These are phyloP conservation scores for Mycogone perniciosa DNA, from an alignment of 2,329 filamentous ascomycete species.

Conservation along the genomic window DNA sequence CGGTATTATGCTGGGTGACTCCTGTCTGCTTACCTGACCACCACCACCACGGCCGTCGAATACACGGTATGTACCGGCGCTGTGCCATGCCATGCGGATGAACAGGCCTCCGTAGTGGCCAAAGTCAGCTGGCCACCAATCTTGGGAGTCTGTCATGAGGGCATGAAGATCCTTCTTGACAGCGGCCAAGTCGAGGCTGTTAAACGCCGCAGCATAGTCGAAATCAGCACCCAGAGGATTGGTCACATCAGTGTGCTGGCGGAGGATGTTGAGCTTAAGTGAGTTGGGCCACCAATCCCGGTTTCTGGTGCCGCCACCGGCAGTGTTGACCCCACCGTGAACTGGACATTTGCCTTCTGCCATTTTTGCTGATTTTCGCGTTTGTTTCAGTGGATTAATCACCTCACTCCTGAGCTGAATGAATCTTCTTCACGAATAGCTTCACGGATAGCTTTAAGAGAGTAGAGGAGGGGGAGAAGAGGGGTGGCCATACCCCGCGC, in stretches of 20 bases:
- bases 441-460: background rate
- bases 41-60: slow-evolving; percentile 69
- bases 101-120: slow-evolving; percentile 77
- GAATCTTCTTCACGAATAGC: background rate
- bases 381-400: background rate
- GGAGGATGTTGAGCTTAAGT: slow-evolving; percentile 64
- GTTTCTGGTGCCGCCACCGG: slow-evolving; percentile 61
- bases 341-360: slow-evolving; percentile 28
- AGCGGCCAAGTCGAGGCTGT: slow-evolving; percentile 48
- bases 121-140: slow-evolving; percentile 78
- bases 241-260: slow-evolving; percentile 58
- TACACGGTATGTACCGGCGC: slow-evolving; percentile 62
- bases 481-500: background rate
- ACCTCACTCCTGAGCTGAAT: no score
- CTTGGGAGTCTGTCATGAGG: slow-evolving; percentile 72
- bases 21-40: slow-evolving; percentile 39
- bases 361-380: slow-evolving; percentile 14
- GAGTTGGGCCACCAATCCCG: slow-evolving; percentile 68
- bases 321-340: slow-evolving; percentile 31
- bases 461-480: background rate
- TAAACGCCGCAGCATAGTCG: slow-evolving; percentile 67
- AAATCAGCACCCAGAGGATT: slow-evolving; percentile 62
- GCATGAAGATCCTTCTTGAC: slow-evolving; percentile 67
- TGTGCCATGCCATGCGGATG: slow-evolving; percentile 77
- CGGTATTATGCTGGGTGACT: background rate